Evolutionary conservation across 768 basidiomycete species (phyloP).

Genomic region (Rhizopogon rudus): DNA sequence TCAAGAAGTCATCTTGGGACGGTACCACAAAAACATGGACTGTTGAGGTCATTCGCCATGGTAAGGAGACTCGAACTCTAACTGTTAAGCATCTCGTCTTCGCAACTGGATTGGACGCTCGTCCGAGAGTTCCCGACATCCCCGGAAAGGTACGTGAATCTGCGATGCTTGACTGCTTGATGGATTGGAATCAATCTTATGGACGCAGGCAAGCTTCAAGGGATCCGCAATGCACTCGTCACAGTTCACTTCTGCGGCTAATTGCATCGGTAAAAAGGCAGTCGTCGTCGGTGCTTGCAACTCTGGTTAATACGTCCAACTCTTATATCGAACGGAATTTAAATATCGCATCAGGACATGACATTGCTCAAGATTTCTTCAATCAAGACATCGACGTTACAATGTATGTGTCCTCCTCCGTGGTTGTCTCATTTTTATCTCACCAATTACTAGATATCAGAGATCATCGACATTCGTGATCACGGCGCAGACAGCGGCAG

Average conservation of each 20-base stretch:
- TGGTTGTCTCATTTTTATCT: not conserved
- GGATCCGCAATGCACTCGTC: constrained; percentile 52
- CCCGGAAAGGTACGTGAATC: constrained; percentile 8
- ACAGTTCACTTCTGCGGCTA: constrained; percentile 40
- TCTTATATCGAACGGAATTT: not conserved
- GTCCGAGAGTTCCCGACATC: constrained; percentile 37
- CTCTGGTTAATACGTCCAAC: constrained; percentile 33
- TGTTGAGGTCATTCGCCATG: constrained; percentile 31
- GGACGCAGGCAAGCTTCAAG: constrained; percentile 41
- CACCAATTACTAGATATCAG: constrained; percentile 12
- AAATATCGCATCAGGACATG: constrained; percentile 21
- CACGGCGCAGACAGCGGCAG: no score
- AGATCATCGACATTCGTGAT: not conserved
- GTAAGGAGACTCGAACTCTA: no score
- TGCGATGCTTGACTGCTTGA: not conserved
- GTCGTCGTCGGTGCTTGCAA: constrained; percentile 65
- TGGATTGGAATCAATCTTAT: not conserved
- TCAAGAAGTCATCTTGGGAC: no score
- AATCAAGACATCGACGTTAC: constrained; percentile 26
- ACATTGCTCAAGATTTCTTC: constrained; percentile 33
- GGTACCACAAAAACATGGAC: constrained; percentile 34
- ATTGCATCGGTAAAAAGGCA: constrained; percentile 57
- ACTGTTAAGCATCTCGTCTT: no score
- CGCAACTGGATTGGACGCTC: no score
- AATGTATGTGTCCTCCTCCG: constrained; percentile 12